phyloP scores from a whole-genome alignment of 768 basidiomycete species.

The Baorangia bicolor region DNA sequence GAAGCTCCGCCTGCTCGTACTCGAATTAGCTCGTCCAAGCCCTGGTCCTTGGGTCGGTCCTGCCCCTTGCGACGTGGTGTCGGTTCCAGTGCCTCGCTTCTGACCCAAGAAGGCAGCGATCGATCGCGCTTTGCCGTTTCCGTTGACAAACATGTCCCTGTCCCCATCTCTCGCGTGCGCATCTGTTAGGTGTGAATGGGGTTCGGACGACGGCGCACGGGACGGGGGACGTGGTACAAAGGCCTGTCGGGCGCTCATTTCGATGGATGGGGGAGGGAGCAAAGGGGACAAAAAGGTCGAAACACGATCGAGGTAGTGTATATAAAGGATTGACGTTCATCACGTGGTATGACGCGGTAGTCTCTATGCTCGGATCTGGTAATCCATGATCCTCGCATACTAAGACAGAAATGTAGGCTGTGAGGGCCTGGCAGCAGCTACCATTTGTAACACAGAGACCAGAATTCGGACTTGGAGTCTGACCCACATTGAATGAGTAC shows the following conservation, averaged over 20 bases:
- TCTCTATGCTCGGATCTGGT: neutral
- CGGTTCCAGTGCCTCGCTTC: constrained; percentile 9
- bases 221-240: constrained; percentile 25
- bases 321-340: constrained; percentile 2
- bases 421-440: neutral
- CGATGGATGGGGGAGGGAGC: neutral
- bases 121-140: constrained; percentile 19
- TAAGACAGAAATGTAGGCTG: neutral
- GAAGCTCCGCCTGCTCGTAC: constrained; percentile 19
- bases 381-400: neutral
- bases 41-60: constrained; percentile 3
- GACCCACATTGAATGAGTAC: too few species aligned
- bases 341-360: constrained; percentile 11
- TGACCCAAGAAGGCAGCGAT: constrained; percentile 23
- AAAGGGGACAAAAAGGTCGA: neutral
- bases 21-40: constrained; percentile 1
- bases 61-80: neutral
- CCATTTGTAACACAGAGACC: too few species aligned
- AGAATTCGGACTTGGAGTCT: too few species aligned
- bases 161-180: constrained; percentile 4
- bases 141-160: neutral
- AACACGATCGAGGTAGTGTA: neutral
- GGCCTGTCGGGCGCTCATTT: constrained; percentile 29
- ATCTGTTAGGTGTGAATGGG: constrained; percentile 2
- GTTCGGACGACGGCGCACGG: constrained; percentile 3